Conservation (phyloP, 1,284 basidiomycete species). For the Austropuccinia psidii region DNA sequence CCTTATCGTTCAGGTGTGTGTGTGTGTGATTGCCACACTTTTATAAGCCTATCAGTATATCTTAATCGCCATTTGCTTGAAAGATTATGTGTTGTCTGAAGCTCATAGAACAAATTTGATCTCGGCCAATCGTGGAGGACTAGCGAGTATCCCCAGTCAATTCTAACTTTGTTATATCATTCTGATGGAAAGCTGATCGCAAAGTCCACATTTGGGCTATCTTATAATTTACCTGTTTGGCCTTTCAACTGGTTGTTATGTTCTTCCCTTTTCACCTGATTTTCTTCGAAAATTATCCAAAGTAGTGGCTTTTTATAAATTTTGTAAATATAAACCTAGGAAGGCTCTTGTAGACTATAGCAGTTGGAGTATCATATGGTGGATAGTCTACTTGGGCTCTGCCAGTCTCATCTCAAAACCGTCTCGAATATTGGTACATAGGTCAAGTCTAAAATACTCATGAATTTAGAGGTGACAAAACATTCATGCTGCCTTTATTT, state of each 20-base stretch:
- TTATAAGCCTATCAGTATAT: constrained; percentile 64
- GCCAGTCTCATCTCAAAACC: constrained; percentile 49
- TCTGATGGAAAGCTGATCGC: no score
- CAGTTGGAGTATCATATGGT: constrained; percentile 70
- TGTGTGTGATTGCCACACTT: no score
- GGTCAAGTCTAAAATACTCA: neutral
- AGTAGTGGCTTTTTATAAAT: constrained; percentile 27
- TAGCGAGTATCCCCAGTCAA: constrained; percentile 67
- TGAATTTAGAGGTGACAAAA: no score
- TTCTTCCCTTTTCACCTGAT: constrained; percentile 68
- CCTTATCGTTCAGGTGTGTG: no score
- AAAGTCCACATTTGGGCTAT: no score
- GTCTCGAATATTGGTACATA: constrained; percentile 66
- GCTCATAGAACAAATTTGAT: constrained; percentile 59
- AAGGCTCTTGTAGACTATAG: constrained; percentile 67
- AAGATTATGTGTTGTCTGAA: constrained; percentile 58
- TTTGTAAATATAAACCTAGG: constrained; percentile 45
- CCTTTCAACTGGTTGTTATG: constrained; percentile 67
- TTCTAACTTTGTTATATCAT: no score
- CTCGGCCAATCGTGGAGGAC: constrained; percentile 83
- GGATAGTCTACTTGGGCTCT: constrained; percentile 56
- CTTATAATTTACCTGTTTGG: constrained; percentile 81
- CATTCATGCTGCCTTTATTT: no score
- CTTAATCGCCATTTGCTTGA: constrained; percentile 56
- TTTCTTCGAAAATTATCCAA: constrained; percentile 51